phyloP scores from a whole-genome alignment of 768 basidiomycete genomes.

The Solioccasus polychromus region DNA sequence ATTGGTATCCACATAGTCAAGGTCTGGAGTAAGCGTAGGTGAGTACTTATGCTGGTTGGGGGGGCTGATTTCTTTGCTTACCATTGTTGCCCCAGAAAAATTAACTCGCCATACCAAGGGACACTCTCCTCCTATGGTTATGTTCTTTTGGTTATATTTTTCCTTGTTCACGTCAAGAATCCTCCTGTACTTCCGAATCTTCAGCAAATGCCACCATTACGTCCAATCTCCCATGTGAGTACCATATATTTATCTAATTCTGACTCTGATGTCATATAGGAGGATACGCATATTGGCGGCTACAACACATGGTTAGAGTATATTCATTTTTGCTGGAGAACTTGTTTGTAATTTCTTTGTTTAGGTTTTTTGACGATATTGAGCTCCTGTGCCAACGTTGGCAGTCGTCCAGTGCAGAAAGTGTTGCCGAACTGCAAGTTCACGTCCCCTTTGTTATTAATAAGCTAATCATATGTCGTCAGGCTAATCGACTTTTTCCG shows the following conservation, averaged over 20 bases:
- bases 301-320: constrained; percentile 72
- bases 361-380: constrained; percentile 96
- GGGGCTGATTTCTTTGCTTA: neutral
- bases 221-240: constrained; percentile 74
- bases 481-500: constrained; percentile 98
- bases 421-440: constrained; percentile 86
- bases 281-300: constrained; percentile 76
- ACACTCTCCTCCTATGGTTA: constrained; percentile 97
- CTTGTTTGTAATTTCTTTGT: constrained; percentile 9
- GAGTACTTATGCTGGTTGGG: neutral
- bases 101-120: constrained; percentile 97
- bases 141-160: constrained; percentile 97
- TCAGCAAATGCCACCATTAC: constrained; percentile 89
- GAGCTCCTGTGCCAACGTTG: constrained; percentile 88
- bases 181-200: constrained; percentile 95
- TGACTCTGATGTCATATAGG: constrained; percentile 40
- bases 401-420: constrained; percentile 91
- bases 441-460: neutral
- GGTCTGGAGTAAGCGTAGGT: constrained; percentile 98
- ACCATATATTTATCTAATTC: constrained; percentile 7
- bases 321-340: neutral
- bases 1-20: constrained; percentile 90
- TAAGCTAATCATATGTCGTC: constrained; percentile 9
- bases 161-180: constrained; percentile 95
- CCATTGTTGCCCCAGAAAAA: constrained; percentile 60